Conservation (phyloP, 345 rosid genomes). For the Aethionema arabicum region DNA sequence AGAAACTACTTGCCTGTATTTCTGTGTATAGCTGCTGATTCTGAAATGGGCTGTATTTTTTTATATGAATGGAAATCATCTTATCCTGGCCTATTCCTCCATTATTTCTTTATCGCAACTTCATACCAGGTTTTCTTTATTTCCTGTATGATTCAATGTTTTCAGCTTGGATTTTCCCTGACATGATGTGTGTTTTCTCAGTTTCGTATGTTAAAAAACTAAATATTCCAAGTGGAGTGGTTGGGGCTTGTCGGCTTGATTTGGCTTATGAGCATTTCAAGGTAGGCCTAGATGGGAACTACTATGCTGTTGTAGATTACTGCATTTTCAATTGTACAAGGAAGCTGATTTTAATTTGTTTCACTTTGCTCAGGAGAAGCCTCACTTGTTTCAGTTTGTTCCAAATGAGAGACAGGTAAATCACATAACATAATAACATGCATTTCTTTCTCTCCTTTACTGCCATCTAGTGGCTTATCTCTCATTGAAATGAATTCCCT, state of each 20-base stretch:
- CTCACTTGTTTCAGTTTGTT: conserved; percentile 88
- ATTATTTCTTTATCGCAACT: neutral
- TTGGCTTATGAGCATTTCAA: conserved; percentile 97
- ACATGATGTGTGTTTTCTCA: conserved; percentile 36
- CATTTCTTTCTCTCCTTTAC: conserved; percentile 12
- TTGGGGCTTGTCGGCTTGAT: conserved; percentile 97
- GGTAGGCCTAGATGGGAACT: conserved; percentile 47
- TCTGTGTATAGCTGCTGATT: neutral
- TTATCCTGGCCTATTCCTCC: neutral
- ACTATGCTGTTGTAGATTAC: neutral
- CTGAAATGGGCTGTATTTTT: neutral
- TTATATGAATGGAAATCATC: neutral
- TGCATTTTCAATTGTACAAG: neutral
- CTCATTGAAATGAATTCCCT: conserved; percentile 1
- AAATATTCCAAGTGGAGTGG: conserved; percentile 93
- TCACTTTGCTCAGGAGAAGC: conserved; percentile 65
- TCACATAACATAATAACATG: neutral
- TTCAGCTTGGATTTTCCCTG: conserved; percentile 17
- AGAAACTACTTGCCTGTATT: conserved; percentile 3
- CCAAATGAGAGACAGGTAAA: conserved; percentile 92
- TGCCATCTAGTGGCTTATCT: neutral
- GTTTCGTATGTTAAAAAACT: conserved; percentile 82
- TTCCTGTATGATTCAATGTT: conserved; percentile 2
- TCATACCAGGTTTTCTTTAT: neutral
- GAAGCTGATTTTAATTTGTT: neutral